Conservation (phyloP, 169 alveolate genomes). For the Prorocentrum cordatum region DNA sequence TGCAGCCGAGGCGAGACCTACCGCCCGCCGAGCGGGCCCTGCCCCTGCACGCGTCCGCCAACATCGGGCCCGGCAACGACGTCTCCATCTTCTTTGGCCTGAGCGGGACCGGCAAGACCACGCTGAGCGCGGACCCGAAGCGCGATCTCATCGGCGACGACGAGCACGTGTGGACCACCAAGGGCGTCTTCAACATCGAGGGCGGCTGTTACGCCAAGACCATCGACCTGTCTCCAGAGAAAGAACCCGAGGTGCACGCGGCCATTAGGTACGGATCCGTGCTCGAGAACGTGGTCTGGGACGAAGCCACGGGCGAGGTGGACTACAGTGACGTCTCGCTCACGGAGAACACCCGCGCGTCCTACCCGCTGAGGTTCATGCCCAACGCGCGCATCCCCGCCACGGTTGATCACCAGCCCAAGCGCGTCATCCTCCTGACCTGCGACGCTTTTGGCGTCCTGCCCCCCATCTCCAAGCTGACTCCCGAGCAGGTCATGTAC, state of each 20-base stretch:
- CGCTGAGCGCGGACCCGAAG: constrained; percentile 88
- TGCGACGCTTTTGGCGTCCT: constrained; percentile 95
- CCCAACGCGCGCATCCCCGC: constrained; percentile 92
- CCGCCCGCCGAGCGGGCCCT: constrained; percentile 71
- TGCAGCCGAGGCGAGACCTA: not conserved
- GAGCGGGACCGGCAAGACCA: constrained; percentile 97
- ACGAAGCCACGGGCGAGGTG: constrained; percentile 80
- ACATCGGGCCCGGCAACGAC: constrained; percentile 76
- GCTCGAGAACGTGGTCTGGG: constrained; percentile 84
- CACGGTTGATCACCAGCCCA: constrained; percentile 86
- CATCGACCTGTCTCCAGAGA: constrained; percentile 69
- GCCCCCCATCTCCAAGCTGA: constrained; percentile 89
- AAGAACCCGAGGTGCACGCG: constrained; percentile 93
- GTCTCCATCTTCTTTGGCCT: constrained; percentile 93
- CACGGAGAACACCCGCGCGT: constrained; percentile 83
- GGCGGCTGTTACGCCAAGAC: constrained; percentile 93
- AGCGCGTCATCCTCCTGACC: constrained; percentile 87
- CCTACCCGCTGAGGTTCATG: constrained; percentile 89
- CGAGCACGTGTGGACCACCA: constrained; percentile 95
- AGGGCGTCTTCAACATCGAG: constrained; percentile 94
- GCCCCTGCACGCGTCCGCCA: constrained; percentile 95
- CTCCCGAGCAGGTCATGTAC: constrained; percentile 82
- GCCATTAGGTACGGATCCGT: constrained; percentile 78
- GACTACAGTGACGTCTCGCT: constrained; percentile 84
- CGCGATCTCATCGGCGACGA: constrained; percentile 93